phyloP scores from a whole-genome alignment of 2,329 filamentous ascomycete species.

The Biscogniauxia mediterranea region DNA sequence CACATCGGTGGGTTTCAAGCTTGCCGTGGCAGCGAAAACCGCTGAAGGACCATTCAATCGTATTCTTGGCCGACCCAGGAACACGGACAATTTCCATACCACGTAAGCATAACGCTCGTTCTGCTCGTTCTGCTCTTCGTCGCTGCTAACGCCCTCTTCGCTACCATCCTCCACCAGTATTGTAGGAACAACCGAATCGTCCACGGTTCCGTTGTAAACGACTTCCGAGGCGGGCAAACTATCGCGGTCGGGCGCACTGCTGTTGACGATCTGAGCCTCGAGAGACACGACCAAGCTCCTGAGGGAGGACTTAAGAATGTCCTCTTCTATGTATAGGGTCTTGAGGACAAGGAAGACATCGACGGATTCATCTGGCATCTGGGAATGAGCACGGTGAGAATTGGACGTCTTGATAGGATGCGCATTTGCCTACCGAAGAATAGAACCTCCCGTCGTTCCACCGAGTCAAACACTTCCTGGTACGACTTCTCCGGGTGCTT shows the following conservation, averaged over 20 bases:
- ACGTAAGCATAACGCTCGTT: conserved; percentile 47
- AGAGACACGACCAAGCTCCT: conserved; percentile 63
- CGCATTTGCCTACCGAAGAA: conserved; percentile 64
- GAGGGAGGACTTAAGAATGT: conserved; percentile 57
- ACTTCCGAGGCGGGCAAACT: conserved; percentile 52
- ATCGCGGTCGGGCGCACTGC: conserved; percentile 47
- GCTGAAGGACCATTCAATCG: conserved; percentile 65
- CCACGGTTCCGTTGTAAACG: conserved; percentile 56
- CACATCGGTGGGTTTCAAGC: conserved; percentile 52
- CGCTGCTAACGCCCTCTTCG: conserved; percentile 22
- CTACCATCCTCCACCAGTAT: conserved; percentile 46
- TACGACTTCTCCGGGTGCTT: conserved; percentile 41
- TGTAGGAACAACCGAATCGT: conserved; percentile 49
- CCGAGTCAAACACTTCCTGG: conserved; percentile 51
- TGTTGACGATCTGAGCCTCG: conserved; percentile 64
- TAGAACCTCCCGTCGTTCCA: conserved; percentile 62
- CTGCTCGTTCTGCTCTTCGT: conserved; percentile 26
- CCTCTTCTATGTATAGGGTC: conserved; percentile 59
- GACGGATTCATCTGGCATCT: conserved; percentile 68
- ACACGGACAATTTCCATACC: conserved; percentile 60
- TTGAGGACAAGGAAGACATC: conserved; percentile 67
- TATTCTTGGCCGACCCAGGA: conserved; percentile 58
- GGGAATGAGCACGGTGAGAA: conserved; percentile 47
- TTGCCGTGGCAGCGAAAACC: conserved; percentile 63
- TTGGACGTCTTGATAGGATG: conserved; percentile 28